Conservation (phyloP, 1,139 yeast genomes). For the Nakaseomyces delphensis region DNA sequence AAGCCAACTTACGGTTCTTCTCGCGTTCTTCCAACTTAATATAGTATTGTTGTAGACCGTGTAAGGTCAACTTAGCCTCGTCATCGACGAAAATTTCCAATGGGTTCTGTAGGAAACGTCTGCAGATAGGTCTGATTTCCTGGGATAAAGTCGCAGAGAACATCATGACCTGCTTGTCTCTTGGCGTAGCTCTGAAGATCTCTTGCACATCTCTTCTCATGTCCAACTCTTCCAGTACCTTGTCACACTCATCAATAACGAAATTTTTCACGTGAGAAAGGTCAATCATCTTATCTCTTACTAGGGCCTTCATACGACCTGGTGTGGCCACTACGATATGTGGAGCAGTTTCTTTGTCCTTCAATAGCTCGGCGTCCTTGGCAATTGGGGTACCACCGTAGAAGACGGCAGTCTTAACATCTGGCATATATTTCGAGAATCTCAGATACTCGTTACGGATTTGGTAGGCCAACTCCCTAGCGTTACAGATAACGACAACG, state of each 20-base stretch:
- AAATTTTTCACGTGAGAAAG: constrained; percentile 87
- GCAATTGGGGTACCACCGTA: constrained; percentile 91
- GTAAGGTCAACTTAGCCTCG: constrained; percentile 93
- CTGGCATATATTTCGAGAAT: constrained; percentile 98
- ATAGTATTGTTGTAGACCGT: constrained; percentile 96
- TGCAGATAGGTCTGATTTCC: constrained; percentile 94
- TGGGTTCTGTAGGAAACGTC: constrained; percentile 97
- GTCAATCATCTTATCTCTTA: constrained; percentile 82
- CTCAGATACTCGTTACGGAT: constrained; percentile 96
- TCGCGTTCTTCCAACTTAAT: constrained; percentile 83
- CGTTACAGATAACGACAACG: constrained; percentile 91
- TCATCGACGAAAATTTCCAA: constrained; percentile 96
- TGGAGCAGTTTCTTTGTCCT: constrained; percentile 90
- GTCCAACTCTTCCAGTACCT: constrained; percentile 82
- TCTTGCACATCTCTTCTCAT: constrained; percentile 99
- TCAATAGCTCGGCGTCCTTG: constrained; percentile 79
- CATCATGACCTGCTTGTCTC: constrained; percentile 99
- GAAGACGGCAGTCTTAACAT: constrained; percentile 91
- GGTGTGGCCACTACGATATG: constrained; percentile 98
- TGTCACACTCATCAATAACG: constrained; percentile 97
- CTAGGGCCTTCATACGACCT: constrained; percentile 92
- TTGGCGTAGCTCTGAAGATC: constrained; percentile 94
- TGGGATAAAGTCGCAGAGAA: constrained; percentile 92
- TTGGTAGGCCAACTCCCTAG: constrained; percentile 98
- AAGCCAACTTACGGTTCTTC: constrained; percentile 89